phyloP scores from a whole-genome alignment of 805 yeast genomes.

The Nakazawaea populi region DNA sequence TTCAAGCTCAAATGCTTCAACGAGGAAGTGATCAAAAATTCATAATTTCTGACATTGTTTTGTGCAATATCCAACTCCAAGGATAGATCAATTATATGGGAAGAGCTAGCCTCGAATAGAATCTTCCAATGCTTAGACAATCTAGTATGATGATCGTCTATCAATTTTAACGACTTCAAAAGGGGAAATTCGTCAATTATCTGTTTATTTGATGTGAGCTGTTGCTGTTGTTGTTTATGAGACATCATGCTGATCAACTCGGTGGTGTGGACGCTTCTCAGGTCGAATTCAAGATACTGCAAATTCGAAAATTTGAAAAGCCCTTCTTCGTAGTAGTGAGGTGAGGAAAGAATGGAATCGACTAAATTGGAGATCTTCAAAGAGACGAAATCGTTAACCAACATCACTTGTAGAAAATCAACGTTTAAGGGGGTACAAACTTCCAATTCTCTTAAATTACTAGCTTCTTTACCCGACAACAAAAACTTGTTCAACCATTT shows the following conservation, averaged over 20 bases:
- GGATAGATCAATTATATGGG: too few species aligned
- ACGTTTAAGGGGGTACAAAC: neutral
- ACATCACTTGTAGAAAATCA: too few species aligned
- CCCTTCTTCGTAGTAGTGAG: neutral
- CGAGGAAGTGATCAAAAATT: too few species aligned
- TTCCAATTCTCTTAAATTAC: too few species aligned
- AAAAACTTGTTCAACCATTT: neutral
- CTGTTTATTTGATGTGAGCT: neutral
- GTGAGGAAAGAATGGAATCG: neutral
- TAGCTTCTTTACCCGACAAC: neutral
- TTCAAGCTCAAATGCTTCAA: too few species aligned
- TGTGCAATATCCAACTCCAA: too few species aligned
- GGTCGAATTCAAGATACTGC: neutral
- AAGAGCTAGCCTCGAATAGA: too few species aligned
- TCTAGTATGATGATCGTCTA: neutral
- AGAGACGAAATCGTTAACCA: neutral
- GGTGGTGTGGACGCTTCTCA: neutral
- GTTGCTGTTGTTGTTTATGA: too few species aligned
- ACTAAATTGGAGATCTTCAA: neutral
- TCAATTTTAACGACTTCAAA: neutral
- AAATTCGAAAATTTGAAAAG: too few species aligned
- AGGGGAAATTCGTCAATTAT: neutral
- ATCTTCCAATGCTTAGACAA: neutral
- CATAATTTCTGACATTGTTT: too few species aligned
- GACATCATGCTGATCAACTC: neutral